Conservation (phyloP, 257 asterid species). For the Voacanga thouarsii region DNA sequence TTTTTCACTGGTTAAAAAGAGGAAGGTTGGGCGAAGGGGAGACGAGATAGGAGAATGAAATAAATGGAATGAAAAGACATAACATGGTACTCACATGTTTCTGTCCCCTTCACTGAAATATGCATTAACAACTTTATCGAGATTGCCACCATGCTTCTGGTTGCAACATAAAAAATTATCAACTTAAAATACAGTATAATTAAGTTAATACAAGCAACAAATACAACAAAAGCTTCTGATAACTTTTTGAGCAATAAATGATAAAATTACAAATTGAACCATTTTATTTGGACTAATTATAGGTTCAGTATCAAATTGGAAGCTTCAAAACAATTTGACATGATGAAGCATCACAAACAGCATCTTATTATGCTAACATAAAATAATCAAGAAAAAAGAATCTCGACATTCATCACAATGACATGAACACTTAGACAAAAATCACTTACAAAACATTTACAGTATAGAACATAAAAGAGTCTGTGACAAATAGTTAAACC, state of each 20-base stretch:
- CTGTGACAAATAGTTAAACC: neutral
- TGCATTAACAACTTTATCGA: constrained; percentile 82
- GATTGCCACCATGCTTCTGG: constrained; percentile 78
- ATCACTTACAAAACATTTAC: neutral
- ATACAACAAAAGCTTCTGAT: no score
- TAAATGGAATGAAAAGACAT: constrained; percentile 5
- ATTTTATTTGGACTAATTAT: neutral
- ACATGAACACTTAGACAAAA: neutral
- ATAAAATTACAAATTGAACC: neutral
- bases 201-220: no score
- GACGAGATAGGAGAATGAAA: neutral
- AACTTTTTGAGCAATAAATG: neutral
- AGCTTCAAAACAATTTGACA: neutral
- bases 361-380: neutral
- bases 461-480: neutral
- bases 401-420: neutral
- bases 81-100: constrained; percentile 44
- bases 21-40: neutral
- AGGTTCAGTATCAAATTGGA: neutral
- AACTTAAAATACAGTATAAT: neutral
- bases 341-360: neutral
- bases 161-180: neutral
- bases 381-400: neutral
- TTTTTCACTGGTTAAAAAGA: neutral
- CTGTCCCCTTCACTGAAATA: constrained; percentile 74